Evolutionary conservation across 2,329 filamentous ascomycete genomes (phyloP), one percentile per base, ranked within the genome.

Genomic region (Sarocladium oryzae): DNA sequence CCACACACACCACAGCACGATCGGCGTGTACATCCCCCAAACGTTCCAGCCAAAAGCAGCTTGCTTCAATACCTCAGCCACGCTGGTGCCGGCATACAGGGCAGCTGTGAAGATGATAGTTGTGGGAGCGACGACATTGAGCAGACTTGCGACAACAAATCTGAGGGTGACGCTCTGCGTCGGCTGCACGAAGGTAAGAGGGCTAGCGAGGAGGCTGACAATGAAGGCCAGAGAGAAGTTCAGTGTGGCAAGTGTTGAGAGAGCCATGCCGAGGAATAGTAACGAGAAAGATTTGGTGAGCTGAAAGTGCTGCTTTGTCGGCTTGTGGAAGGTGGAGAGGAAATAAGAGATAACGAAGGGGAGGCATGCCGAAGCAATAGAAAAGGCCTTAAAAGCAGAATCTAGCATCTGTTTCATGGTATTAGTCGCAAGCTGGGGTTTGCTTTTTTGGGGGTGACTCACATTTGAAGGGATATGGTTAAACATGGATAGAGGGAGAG

Each of bases 1-100:
- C 91, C 91, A 96, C 38, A 96, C 84, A 64, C 89, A 87, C 88
- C 90, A 96, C n/a, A 96, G 78, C 10, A 95, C 82, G 16, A 96
- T 82, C 54, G 88, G 85, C 1, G 90, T 95, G 73, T 90, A 95
- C 78, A 93, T 82, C 1, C 89, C 89, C 81, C 86, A 90, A 11
- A 96, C 83, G 61, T 89, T 80, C 90, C 90, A 96, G 0, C 88
- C 90, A 64, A 93, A 90, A 4, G 87, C 88, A 1, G 89, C 88
- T 63, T 86, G 78, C 24, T 76, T 76, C 49, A 96, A 68, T 2
- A 93, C 75, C 2, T 79, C 69, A 38, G 73, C 72, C 1, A 90
- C 65, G 4, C 64, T 62, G 1, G 71, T 49, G 6, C 62, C 57
- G 55, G 66, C 69, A 20, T 66, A 55, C 53, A 56, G 72, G 56